Evolutionary conservation across 495 filamentous ascomycete species (phyloP).

Genomic region (Xylaria acuta): DNA sequence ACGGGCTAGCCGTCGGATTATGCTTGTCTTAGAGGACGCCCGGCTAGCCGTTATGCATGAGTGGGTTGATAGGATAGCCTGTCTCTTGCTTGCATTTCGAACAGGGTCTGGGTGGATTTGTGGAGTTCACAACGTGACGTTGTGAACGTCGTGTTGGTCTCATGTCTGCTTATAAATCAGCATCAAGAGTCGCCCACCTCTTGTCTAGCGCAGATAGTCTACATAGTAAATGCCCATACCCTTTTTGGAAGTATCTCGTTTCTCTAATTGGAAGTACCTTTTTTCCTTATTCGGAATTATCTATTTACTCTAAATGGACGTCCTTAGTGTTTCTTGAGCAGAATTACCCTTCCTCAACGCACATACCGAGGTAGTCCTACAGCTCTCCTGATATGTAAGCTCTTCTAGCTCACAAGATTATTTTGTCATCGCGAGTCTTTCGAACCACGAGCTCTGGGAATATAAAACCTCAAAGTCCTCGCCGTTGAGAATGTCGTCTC

Average conservation of each 20-base stretch:
- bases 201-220: neutral
- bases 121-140: neutral
- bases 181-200: neutral
- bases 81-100: neutral
- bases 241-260: slow-evolving; percentile 27
- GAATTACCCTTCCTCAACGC: neutral
- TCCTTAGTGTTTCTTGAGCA: neutral
- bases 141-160: neutral
- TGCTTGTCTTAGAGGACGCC: neutral
- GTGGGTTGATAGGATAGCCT: neutral
- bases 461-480: neutral
- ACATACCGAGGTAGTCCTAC: neutral
- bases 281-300: slow-evolving; percentile 21
- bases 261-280: slow-evolving; percentile 24
- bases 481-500: neutral
- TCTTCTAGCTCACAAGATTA: neutral
- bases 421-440: neutral
- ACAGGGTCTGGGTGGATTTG: neutral
- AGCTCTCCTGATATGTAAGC: slow-evolving; percentile 7
- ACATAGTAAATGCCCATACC: slow-evolving; percentile 4
- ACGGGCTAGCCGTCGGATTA: neutral
- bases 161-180: slow-evolving; percentile 20
- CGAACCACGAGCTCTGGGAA: neutral
- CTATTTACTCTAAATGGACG: slow-evolving; percentile 11
- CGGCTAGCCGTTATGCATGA: neutral